Evolutionary conservation across 1,284 basidiomycete genomes (phyloP), one percentile per base, ranked within the genome.

Genomic region (Melampsora occidentalis): DNA sequence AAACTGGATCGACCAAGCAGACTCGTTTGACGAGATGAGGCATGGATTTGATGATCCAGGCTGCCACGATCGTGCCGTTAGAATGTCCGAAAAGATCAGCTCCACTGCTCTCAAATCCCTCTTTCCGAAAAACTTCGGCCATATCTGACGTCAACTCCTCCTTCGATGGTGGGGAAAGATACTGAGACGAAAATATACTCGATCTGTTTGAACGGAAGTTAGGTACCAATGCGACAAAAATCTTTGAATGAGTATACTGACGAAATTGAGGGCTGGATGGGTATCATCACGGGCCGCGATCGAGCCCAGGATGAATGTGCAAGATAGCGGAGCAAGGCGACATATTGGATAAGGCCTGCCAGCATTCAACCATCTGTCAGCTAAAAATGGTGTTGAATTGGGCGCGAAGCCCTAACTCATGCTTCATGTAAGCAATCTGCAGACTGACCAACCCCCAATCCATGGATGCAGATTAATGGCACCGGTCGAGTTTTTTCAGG

Each of bases 1-100:
- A 69, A 81, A 79, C 75, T 80, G 80, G 53, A 79, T 80, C 35
- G 62, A 59, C 14, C 79, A 75, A 59, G 39, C 71, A 75, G 25
- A 75, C 65, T 35, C 64, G 63, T 48, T 75, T 75, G 20, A 57
- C 28, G 16, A 69, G 39, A 2, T 68, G 20, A 9, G 78, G 76
- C 22, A 81, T 62, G 18, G 78, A 79, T 69, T 82, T 82, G 71
- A 82, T 72, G 14, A 82, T 77, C 80, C 81, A 82, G 39, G 80
- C 77, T 31, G 80, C 80, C 0, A 80, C 78, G 18, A 82, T 80
- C 4, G 81, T 81, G 46, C 82, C 82, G 77, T 80, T 81, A 22
- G 80, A 81, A 78, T 83, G 82, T 31, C 80, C 81, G 10, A 83
- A 71, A 18, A 83, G 71, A 51, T 79, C 78, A 62, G 82, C 77